phyloP scores from a whole-genome alignment of 192 early-diverging fungal species.

The Umbelopsis ramanniana region DNA sequence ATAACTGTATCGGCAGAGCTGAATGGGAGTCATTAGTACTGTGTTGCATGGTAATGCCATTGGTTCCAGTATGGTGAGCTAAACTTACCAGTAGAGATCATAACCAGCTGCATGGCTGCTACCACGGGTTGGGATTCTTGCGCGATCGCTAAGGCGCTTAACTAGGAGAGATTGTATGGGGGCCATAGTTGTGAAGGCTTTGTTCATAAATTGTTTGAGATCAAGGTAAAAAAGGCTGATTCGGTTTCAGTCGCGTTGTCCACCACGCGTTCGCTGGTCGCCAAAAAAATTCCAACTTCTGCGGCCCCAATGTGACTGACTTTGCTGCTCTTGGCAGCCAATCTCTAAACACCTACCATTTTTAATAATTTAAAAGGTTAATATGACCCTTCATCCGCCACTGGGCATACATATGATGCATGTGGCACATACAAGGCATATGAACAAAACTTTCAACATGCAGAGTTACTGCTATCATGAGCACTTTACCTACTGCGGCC shows the following conservation, averaged over 20 bases:
- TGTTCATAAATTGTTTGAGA: background rate
- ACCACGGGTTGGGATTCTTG: slow-evolving; percentile 81
- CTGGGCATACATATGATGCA: too few species aligned
- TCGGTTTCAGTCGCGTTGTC: background rate
- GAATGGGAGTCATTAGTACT: background rate
- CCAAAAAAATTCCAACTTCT: background rate
- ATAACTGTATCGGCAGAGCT: slow-evolving; percentile 67
- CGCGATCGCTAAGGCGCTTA: slow-evolving; percentile 72
- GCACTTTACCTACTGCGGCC: too few species aligned
- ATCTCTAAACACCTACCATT: too few species aligned
- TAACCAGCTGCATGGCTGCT: slow-evolving; percentile 87
- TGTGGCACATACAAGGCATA: too few species aligned
- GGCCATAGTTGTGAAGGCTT: slow-evolving; percentile 13
- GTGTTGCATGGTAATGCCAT: background rate
- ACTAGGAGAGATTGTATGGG: slow-evolving; percentile 56
- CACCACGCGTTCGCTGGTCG: background rate
- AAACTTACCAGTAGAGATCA: slow-evolving; percentile 79
- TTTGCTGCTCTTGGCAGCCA: background rate
- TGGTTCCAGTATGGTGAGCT: background rate
- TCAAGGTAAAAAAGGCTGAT: background rate
- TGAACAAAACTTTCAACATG: too few species aligned
- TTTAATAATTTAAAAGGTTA: too few species aligned
- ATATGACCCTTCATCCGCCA: too few species aligned
- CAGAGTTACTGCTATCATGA: too few species aligned
- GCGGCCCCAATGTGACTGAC: background rate